Percentiles rank a stretch among this genome's conserved stretches.
Conservation (phyloP, 495 filamentous ascomycete genomes). For the Cairneyella variabilis region DNA sequence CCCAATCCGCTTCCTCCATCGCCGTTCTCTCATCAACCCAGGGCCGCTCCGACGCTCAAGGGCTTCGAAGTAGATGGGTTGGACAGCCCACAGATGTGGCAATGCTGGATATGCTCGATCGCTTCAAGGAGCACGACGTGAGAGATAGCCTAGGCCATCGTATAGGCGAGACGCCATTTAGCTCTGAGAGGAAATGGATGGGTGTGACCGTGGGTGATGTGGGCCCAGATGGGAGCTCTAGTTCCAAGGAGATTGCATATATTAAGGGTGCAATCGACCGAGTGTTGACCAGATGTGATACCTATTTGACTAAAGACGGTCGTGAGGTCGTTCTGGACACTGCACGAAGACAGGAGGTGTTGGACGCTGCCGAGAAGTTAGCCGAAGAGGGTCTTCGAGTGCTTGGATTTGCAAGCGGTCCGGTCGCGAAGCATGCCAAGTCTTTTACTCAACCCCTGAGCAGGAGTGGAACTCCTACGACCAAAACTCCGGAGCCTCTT, state of each 20-base stretch:
- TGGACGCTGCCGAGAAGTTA: slow-evolving; percentile 85
- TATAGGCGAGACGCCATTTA: slow-evolving; percentile 85
- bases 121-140: slow-evolving; percentile 84
- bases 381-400: slow-evolving; percentile 88
- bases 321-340: slow-evolving; percentile 85
- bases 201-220: slow-evolving; percentile 73
- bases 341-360: slow-evolving; percentile 63
- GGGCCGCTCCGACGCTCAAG: slow-evolving; percentile 29
- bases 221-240: slow-evolving; percentile 37
- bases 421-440: slow-evolving; percentile 29
- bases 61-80: slow-evolving; percentile 73
- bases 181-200: slow-evolving; percentile 99
- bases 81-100: slow-evolving; percentile 97
- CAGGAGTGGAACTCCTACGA: slow-evolving; percentile 28
- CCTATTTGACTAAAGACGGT: slow-evolving; percentile 83
- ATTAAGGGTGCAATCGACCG: slow-evolving; percentile 93
- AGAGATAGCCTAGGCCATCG: slow-evolving; percentile 77
- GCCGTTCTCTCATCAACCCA: slow-evolving; percentile 76
- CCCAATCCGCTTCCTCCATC: slow-evolving; percentile 64
- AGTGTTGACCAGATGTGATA: slow-evolving; percentile 81
- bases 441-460: slow-evolving; percentile 35
- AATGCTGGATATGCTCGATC: slow-evolving; percentile 85
- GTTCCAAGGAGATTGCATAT: slow-evolving; percentile 71
- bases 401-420: slow-evolving; percentile 84
- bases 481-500: slow-evolving; percentile 36